Evolutionary conservation across 495 filamentous ascomycete species (phyloP).

Genomic region (Neurospora sp.): DNA sequence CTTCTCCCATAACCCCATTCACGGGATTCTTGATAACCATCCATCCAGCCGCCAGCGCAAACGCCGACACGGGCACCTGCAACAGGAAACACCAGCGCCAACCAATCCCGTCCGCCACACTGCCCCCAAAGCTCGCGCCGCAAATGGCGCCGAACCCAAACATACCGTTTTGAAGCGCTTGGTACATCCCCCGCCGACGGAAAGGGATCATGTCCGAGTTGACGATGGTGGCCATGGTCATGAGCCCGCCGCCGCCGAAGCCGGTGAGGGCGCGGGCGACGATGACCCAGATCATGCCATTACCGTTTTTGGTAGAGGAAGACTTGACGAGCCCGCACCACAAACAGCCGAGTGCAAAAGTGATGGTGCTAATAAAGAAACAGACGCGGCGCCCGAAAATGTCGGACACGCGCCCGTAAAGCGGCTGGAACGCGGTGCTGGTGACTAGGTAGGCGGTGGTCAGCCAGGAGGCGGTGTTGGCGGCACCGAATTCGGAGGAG

Average conservation of each 20-base stretch:
- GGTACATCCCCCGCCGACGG: constrained; percentile 53
- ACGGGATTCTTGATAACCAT: constrained; percentile 40
- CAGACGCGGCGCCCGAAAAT: constrained; percentile 44
- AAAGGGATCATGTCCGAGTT: constrained; percentile 60
- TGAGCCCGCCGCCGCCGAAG: constrained; percentile 50
- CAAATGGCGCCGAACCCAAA: constrained; percentile 47
- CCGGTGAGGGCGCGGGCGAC: constrained; percentile 41
- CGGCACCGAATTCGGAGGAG: constrained; percentile 43
- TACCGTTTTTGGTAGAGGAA: background rate
- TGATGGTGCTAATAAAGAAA: constrained; percentile 38
- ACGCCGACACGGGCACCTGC: constrained; percentile 43
- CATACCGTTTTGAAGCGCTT: constrained; percentile 52
- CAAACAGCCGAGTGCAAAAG: constrained; percentile 37
- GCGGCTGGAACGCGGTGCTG: constrained; percentile 53
- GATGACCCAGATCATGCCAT: constrained; percentile 31
- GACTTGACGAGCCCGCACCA: constrained; percentile 33
- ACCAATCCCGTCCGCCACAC: constrained; percentile 38
- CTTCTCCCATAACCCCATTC: background rate
- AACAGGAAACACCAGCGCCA: constrained; percentile 43
- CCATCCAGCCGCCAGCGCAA: constrained; percentile 44
- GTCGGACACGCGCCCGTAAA: constrained; percentile 38
- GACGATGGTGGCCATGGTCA: constrained; percentile 57
- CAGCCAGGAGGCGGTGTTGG: constrained; percentile 52
- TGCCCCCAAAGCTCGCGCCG: constrained; percentile 39
- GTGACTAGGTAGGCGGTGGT: constrained; percentile 69